Base-by-base conservation (phyloP, 495 filamentous ascomycete genomes). In the Xylaria venustula region DNA sequence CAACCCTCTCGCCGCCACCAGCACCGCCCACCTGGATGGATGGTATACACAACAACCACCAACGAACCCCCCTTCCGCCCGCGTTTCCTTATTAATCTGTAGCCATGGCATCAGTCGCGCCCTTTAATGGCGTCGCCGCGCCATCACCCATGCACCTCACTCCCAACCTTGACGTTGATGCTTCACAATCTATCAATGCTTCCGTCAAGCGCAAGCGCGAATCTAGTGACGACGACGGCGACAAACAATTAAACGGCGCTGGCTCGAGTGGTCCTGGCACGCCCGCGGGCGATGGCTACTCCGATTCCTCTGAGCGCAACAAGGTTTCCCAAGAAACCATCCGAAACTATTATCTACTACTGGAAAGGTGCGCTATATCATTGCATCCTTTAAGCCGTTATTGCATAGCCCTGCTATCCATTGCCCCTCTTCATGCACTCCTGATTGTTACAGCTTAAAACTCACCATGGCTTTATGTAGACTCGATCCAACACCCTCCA, bases 201-300 rank as follows among this genome's bases (percentile, higher is more conserved):
- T 76, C 79, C 46, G 74, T 74, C 69, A 85, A 85, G 75, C 78
- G 82, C 66, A 85, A 85, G 72, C 82, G 81, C 76, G 82, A 82
- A 66, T 61, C 75, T 9, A 74, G 61, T 64, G 75, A 78, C 56
- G 76, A 77, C 55, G 65, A 67, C 56, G 65, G 66, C 56, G 67
- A 69, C n/a, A 65, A 62, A 15, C 64, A 50, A 45, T 58, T 54
- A 23, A 69, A 67, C 52, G 69, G 61, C 14, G 20, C 62, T 19
- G 20, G 40, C 46, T 23, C 57, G 28, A 61, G 50, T 67, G 40
- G 46, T 51, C 45, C 37, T 41, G 55, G 57, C 51, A 52, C 64
- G 20, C 46, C 60, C 20, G 14, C 54, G 9, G 47, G 51, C 40
- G 40, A 58, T n/a, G 47, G 26, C 34, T 5, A 34, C 30, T 28